Percentiles rank a stretch among this genome's conserved stretches.
These are phyloP conservation scores for Aspergillus fumigatiaffinis DNA, from an alignment of 2,329 filamentous ascomycete genomes.

Conservation along the genomic window DNA sequence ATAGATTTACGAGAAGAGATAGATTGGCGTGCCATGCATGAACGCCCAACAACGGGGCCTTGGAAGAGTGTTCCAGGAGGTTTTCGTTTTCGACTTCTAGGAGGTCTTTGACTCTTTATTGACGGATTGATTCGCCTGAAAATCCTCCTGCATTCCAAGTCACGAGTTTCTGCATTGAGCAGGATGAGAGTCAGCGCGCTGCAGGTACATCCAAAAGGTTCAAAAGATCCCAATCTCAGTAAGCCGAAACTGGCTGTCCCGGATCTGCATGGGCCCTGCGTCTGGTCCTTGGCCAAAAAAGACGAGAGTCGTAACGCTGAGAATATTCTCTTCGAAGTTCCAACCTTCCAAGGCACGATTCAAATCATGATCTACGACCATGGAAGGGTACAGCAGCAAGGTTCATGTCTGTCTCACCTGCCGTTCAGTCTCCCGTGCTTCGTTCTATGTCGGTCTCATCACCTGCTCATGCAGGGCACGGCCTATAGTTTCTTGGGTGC, in stretches of 20 bases:
- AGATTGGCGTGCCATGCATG: background rate
- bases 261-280: background rate
- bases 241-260: background rate
- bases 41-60: background rate
- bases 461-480: constrained; percentile 12
- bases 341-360: constrained; percentile 4
- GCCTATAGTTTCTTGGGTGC: constrained; percentile 10
- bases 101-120: background rate
- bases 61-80: background rate
- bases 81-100: background rate
- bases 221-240: no score
- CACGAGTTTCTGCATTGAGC: background rate
- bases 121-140: background rate
- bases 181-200: background rate
- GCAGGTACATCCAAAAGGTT: background rate
- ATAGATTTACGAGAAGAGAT: background rate
- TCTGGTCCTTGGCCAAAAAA: background rate
- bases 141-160: background rate
- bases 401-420: constrained; percentile 13
- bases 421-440: constrained; percentile 8
- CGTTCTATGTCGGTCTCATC: constrained; percentile 11
- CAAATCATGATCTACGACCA: constrained; percentile 6
- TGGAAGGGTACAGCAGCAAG: constrained; percentile 5
- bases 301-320: background rate
- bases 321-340: background rate